Evolutionary conservation across 2,329 filamentous ascomycete genomes (phyloP).

Genomic region (Fusarium mangiferae): DNA sequence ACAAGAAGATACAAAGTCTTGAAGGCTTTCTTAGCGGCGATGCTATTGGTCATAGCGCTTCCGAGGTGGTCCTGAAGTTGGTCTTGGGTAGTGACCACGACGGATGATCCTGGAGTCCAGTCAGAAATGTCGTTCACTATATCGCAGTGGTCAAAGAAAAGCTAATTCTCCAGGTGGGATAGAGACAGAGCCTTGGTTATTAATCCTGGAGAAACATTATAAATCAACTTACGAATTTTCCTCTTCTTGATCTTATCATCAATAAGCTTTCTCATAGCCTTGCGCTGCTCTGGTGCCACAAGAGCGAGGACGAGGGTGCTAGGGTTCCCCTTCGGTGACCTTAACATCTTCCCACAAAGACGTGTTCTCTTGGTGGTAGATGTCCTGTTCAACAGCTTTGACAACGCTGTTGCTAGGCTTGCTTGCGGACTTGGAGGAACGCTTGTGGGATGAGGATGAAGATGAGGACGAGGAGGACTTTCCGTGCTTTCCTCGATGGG

Average conservation of each 20-base stretch:
- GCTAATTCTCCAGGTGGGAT: rapidly evolving
- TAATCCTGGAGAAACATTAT: not conserved
- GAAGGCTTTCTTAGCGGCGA: not conserved
- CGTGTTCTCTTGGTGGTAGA: not conserved
- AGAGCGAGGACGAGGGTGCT: not conserved
- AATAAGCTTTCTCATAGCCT: not conserved
- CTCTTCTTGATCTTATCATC: not conserved
- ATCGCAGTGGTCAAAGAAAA: rapidly evolving
- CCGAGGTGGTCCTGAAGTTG: not conserved
- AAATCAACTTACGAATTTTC: not conserved
- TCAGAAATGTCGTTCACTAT: not conserved
- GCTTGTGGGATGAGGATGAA: not conserved
- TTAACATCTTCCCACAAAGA: not conserved
- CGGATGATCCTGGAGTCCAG: not conserved
- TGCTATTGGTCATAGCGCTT: not conserved
- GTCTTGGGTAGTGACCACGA: not conserved
- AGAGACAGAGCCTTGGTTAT: too few species aligned
- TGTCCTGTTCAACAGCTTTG: not conserved
- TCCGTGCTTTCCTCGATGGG: not conserved
- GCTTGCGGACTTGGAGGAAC: not conserved
- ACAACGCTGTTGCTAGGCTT: not conserved
- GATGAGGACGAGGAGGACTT: not conserved
- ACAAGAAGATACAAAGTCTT: not conserved
- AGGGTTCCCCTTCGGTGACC: not conserved
- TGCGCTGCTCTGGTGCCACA: not conserved